phyloP scores from a whole-genome alignment of 2,329 filamentous ascomycete genomes.

The Zelopaecilomyces penicillatus region DNA sequence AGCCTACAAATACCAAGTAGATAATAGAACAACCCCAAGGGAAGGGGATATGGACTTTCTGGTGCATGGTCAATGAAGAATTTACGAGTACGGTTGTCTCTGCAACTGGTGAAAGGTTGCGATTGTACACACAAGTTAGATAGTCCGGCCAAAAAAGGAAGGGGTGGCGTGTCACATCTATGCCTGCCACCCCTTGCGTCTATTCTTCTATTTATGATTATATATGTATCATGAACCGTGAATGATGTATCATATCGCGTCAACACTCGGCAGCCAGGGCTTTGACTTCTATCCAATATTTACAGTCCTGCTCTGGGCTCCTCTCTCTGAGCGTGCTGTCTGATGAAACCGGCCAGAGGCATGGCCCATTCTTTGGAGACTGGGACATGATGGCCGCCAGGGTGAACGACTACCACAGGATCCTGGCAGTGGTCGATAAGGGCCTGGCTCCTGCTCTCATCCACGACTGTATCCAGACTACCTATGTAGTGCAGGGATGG shows the following conservation, averaged over 20 bases:
- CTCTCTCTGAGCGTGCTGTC: slow-evolving; percentile 24
- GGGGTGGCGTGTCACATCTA: slow-evolving; percentile 17
- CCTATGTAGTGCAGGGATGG: slow-evolving; percentile 77
- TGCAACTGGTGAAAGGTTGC: slow-evolving; percentile 5
- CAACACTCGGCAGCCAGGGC: neutral
- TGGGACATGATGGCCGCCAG: slow-evolving; percentile 85
- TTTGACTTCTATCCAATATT: neutral
- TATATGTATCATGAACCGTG: slow-evolving; percentile 12
- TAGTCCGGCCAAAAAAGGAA: slow-evolving; percentile 22
- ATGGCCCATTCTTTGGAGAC: slow-evolving; percentile 73
- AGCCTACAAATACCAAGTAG: slow-evolving; percentile 47
- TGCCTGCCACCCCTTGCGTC: slow-evolving; percentile 13
- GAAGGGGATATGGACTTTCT: slow-evolving; percentile 2
- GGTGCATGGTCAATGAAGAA: slow-evolving; percentile 1
- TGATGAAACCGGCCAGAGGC: slow-evolving; percentile 65
- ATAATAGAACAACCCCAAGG: slow-evolving; percentile 1
- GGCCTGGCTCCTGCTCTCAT: slow-evolving; percentile 60
- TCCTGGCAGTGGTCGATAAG: slow-evolving; percentile 58
- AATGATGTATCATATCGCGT: neutral
- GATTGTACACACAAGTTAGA: slow-evolving; percentile 29
- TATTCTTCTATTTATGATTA: slow-evolving; percentile 15
- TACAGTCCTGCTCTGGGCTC: slow-evolving; percentile 18
- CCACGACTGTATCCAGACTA: slow-evolving; percentile 78
- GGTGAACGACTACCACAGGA: slow-evolving; percentile 56
- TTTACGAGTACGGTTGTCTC: slow-evolving; percentile 5